These are phyloP conservation scores for Scenedesmus sp. DNA, from an alignment of 163 green algal species.

Conservation along the genomic window DNA sequence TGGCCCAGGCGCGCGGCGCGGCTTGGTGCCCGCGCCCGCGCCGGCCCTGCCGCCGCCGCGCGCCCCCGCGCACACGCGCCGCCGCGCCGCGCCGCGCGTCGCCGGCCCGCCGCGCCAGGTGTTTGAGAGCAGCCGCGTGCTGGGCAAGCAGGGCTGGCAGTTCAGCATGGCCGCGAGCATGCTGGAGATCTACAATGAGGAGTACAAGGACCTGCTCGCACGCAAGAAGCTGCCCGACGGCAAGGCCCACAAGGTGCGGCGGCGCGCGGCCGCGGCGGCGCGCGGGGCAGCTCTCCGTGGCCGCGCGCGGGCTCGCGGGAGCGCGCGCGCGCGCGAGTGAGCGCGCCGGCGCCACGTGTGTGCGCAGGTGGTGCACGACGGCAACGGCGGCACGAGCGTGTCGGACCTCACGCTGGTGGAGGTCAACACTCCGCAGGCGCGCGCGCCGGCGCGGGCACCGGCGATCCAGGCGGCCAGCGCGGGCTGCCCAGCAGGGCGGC, in stretches of 20 bases:
- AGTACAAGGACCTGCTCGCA: constrained; percentile 78
- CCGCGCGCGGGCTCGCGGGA: too few species aligned
- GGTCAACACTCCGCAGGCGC: constrained; percentile 67
- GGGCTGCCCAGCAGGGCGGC: too few species aligned
- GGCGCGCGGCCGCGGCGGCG: too few species aligned
- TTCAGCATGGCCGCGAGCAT: constrained; percentile 89
- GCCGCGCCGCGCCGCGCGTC: neutral
- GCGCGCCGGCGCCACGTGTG: neutral
- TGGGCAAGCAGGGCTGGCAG: constrained; percentile 90
- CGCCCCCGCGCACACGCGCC: neutral
- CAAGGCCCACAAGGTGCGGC: constrained; percentile 76
- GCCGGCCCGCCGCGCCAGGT: constrained; percentile 56
- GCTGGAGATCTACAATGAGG: constrained; percentile 99
- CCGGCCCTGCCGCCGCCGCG: neutral
- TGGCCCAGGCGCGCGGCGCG: constrained; percentile 71
- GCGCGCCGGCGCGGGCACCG: neutral
- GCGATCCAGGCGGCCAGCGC: too few species aligned
- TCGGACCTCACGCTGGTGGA: constrained; percentile 85
- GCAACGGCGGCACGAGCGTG: constrained; percentile 80
- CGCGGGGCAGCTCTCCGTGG: too few species aligned
- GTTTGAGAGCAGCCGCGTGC: constrained; percentile 67
- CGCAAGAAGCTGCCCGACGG: constrained; percentile 54
- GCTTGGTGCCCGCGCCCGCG: too few species aligned
- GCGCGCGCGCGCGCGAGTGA: too few species aligned
- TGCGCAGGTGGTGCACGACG: constrained; percentile 78